These are phyloP conservation scores for Elaeagnus macrophylla DNA, from an alignment of 306 rosid species.

Conservation along the genomic window DNA sequence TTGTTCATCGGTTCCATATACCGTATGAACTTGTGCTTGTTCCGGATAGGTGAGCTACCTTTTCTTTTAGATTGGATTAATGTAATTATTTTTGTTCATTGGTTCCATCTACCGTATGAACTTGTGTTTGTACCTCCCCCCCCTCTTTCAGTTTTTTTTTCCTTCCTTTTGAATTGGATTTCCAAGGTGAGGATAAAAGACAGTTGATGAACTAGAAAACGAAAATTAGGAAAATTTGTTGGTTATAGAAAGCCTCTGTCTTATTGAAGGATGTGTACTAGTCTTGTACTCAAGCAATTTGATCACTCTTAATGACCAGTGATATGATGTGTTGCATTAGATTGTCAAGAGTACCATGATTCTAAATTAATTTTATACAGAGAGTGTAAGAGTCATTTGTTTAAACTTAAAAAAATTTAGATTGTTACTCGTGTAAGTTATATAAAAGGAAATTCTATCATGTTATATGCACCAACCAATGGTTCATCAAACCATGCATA, in stretches of 20 bases:
- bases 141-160: conserved; percentile 1
- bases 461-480: too few relatives aligned
- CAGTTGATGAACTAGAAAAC: conserved; percentile 6
- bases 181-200: conserved; percentile 3
- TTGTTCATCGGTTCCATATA: neutral
- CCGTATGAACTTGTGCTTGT: neutral
- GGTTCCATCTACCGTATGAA: neutral
- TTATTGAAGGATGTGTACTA: neutral
- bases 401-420: too few relatives aligned
- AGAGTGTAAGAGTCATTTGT: too few relatives aligned
- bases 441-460: too few relatives aligned
- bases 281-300: neutral
- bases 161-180: conserved; percentile 4
- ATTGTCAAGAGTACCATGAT: too few relatives aligned
- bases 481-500: too few relatives aligned
- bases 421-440: too few relatives aligned
- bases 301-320: too few relatives aligned
- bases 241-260: conserved; percentile 6
- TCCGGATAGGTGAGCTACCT: conserved; percentile 47
- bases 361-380: too few relatives aligned
- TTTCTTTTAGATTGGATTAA: neutral
- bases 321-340: too few relatives aligned
- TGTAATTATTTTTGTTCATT: neutral
- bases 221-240: neutral
- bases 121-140: neutral